Conservation (phyloP, 306 rosid species). For the Rosa chinensis region DNA sequence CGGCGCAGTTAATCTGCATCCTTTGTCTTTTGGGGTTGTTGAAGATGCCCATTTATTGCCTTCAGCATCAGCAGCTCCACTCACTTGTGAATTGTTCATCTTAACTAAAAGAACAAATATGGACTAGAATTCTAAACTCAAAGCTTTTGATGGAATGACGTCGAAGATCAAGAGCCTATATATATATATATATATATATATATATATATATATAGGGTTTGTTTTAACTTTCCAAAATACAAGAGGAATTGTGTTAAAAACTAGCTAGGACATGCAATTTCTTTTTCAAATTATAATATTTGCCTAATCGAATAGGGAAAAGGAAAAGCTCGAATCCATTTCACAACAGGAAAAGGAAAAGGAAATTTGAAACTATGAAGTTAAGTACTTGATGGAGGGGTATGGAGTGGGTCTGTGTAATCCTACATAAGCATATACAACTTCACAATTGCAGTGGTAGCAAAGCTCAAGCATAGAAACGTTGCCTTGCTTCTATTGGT, state of each 20-base stretch:
- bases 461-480: neutral
- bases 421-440: neutral
- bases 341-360: neutral
- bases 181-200: no score
- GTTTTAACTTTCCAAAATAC: neutral
- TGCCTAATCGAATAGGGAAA: neutral
- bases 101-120: no score
- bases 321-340: neutral
- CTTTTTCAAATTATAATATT: neutral
- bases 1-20: no score
- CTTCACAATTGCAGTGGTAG: neutral
- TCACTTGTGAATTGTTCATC: no score
- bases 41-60: no score
- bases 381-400: neutral
- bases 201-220: neutral
- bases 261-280: neutral
- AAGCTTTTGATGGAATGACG: neutral
- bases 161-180: neutral
- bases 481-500: neutral
- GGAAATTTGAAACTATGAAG: neutral
- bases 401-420: neutral
- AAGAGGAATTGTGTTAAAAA: neutral
- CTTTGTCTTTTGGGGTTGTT: no score
- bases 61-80: no score
- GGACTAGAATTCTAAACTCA: neutral